These are phyloP conservation scores for Lactarius hatsudake DNA, from an alignment of 768 basidiomycete genomes.

Conservation along the genomic window DNA sequence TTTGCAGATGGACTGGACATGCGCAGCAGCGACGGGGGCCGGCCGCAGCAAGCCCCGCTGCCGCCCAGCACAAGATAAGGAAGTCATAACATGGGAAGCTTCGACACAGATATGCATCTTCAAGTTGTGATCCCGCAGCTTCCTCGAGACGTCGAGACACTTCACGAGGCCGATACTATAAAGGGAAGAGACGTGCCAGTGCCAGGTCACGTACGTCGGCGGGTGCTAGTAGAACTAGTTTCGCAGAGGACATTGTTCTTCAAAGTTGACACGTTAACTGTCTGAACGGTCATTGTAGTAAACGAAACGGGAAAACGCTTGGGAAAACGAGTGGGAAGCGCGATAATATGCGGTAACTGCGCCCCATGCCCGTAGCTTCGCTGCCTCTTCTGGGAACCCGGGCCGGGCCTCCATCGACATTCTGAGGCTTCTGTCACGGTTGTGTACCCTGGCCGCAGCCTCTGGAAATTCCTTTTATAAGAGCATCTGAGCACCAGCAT, in stretches of 20 bases:
- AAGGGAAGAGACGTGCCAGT: background rate
- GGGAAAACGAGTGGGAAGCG: background rate
- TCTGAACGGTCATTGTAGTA: slow-evolving; percentile 31
- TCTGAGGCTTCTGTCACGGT: slow-evolving; percentile 30
- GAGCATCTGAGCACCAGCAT: background rate
- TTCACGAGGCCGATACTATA: slow-evolving; percentile 52
- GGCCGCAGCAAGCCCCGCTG: slow-evolving; percentile 36
- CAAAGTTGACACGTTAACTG: slow-evolving; percentile 31
- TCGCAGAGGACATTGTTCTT: slow-evolving; percentile 75
- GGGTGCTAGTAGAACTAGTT: slow-evolving; percentile 41
- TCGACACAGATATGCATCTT: slow-evolving; percentile 61
- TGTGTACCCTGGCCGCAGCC: background rate
- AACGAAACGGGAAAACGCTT: background rate
- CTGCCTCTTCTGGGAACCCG: no score
- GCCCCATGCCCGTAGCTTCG: no score
- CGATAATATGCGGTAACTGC: no score
- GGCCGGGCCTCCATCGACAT: background rate
- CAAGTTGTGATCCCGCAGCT: slow-evolving; percentile 33
- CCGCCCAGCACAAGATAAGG: slow-evolving; percentile 57
- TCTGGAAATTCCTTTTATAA: background rate
- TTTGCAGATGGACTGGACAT: no score
- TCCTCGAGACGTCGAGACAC: slow-evolving; percentile 47
- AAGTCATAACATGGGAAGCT: slow-evolving; percentile 72
- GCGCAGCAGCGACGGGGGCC: background rate
- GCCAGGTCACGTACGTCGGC: no score